Percentiles rank a stretch among this genome's conserved stretches.
These are phyloP conservation scores for Penicillium sp. DNA, from an alignment of 2,329 filamentous ascomycete species.

Conservation along the genomic window DNA sequence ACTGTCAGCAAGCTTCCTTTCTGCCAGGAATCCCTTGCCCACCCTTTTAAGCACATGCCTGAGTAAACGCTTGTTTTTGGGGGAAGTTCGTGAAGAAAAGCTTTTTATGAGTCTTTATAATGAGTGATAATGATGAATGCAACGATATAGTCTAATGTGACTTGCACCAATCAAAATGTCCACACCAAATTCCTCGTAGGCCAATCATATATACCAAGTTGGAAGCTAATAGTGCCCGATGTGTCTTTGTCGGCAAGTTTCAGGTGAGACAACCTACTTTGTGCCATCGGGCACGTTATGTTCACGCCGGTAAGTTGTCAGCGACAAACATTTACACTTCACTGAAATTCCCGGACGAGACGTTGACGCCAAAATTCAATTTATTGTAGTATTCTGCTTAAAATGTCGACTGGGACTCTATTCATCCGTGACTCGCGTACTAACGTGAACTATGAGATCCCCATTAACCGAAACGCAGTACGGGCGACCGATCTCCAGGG, in stretches of 20 bases:
- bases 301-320: no score
- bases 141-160: background rate
- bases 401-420: slow-evolving; percentile 12
- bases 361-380: background rate
- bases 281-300: background rate
- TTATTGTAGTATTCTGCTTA: background rate
- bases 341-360: background rate
- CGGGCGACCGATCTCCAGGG: slow-evolving; percentile 23
- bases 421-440: slow-evolving; percentile 27
- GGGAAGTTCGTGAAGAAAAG: background rate
- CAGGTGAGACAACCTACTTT: background rate
- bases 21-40: slow-evolving; percentile 56
- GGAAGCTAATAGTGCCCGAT: background rate
- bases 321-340: background rate
- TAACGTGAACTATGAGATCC: slow-evolving; percentile 21
- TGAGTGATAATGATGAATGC: background rate
- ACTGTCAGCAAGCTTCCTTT: slow-evolving; percentile 60
- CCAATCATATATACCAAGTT: background rate
- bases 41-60: slow-evolving; percentile 58
- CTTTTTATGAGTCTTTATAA: background rate
- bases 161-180: background rate
- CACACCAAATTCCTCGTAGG: background rate
- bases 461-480: slow-evolving; percentile 24
- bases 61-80: slow-evolving; percentile 32
- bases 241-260: background rate